Percentiles rank a stretch among this genome's conserved stretches.
Evolutionary conservation across 192 early-diverging fungal species (phyloP).

Genomic region (Podila epicladia): DNA sequence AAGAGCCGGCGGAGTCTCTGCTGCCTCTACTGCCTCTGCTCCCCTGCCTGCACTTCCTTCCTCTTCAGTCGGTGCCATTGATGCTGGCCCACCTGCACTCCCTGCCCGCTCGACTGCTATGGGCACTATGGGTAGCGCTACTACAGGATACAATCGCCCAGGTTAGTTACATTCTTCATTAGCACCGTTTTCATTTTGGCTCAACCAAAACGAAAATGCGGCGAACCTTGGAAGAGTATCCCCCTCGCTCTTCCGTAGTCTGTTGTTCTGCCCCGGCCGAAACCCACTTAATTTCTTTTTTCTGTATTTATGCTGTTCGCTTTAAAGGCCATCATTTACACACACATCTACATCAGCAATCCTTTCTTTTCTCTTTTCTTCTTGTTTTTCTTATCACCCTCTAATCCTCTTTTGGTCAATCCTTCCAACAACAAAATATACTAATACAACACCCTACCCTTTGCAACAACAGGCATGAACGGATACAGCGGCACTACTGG

Average conservation of each 20-base stretch:
- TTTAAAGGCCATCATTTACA: background rate
- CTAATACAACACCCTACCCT: too few relatives aligned
- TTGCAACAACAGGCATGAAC: slow-evolving; percentile 26
- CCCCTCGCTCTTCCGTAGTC: background rate
- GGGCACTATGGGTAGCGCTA: background rate
- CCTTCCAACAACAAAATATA: too few relatives aligned
- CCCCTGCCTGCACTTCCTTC: slow-evolving; percentile 39
- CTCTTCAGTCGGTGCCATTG: slow-evolving; percentile 18
- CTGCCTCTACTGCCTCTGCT: slow-evolving; percentile 43
- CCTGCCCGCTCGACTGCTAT: slow-evolving; percentile 51
- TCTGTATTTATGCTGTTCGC: background rate
- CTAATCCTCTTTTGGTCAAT: background rate
- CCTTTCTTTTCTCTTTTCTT: slow-evolving; percentile 1
- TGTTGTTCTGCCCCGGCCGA: too few relatives aligned
- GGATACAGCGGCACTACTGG: slow-evolving; percentile 41
- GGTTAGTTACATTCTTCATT: slow-evolving; percentile 21
- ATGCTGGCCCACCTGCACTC: slow-evolving; percentile 52
- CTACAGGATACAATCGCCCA: slow-evolving; percentile 22
- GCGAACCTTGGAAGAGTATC: slow-evolving; percentile 1
- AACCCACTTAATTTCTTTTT: background rate
- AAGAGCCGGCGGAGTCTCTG: slow-evolving; percentile 53
- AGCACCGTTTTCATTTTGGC: background rate
- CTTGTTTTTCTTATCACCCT: slow-evolving; percentile 8
- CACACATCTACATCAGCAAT: slow-evolving; percentile 1
- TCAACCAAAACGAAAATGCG: background rate